Evolutionary conservation across 2,329 filamentous ascomycete genomes (phyloP).

Genomic region (Pyrenochaeta sp.): DNA sequence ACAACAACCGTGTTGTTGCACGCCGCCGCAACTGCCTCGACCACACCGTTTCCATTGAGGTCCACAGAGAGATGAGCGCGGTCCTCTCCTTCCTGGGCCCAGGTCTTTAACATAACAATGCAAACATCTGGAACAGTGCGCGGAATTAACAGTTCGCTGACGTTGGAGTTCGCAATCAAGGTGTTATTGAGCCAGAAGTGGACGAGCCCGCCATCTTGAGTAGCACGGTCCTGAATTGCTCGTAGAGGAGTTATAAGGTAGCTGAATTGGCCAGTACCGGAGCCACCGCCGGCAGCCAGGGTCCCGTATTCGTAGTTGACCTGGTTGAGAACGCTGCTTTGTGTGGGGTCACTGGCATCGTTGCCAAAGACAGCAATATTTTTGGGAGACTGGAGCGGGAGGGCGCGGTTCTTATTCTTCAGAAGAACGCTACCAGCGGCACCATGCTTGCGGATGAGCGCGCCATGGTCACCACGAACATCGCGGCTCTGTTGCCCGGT

Average conservation of each 20-base stretch:
- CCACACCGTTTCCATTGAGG: slow-evolving; percentile 52
- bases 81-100: slow-evolving; percentile 57
- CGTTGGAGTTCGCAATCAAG: slow-evolving; percentile 42
- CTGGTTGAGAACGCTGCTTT: slow-evolving; percentile 52
- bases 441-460: slow-evolving; percentile 52
- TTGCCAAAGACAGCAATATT: slow-evolving; percentile 61
- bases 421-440: slow-evolving; percentile 54
- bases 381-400: slow-evolving; percentile 62
- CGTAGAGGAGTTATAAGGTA: slow-evolving; percentile 54
- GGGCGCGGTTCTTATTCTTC: slow-evolving; percentile 59
- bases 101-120: slow-evolving; percentile 69
- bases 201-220: slow-evolving; percentile 52
- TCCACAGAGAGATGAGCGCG: slow-evolving; percentile 52
- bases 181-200: slow-evolving; percentile 56
- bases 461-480: slow-evolving; percentile 53
- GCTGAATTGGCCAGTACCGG: slow-evolving; percentile 52
- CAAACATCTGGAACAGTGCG: slow-evolving; percentile 55
- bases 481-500: slow-evolving; percentile 43
- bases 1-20: slow-evolving; percentile 64
- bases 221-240: slow-evolving; percentile 48
- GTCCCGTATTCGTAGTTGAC: slow-evolving; percentile 53
- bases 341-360: slow-evolving; percentile 57
- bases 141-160: slow-evolving; percentile 37
- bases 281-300: slow-evolving; percentile 52
- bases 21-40: slow-evolving; percentile 55